Evolutionary conservation across 2,329 filamentous ascomycete species (phyloP).

Genomic region (Aspergillus ibericus): DNA sequence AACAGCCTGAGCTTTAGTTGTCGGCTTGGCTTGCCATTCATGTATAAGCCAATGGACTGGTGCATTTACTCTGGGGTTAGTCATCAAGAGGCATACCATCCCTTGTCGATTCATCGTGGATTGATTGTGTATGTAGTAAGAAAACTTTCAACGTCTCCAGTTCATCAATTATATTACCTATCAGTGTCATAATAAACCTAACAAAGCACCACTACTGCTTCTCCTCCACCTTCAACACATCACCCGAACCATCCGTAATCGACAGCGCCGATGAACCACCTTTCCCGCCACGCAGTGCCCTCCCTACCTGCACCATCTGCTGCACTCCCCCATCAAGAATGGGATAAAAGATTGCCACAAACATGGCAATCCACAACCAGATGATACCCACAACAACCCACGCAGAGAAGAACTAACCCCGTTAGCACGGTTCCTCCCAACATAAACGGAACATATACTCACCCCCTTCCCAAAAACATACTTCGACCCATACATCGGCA

Average conservation of each 20-base stretch:
- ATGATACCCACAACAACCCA: conserved; percentile 55
- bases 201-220: not conserved
- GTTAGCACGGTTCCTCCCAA: not conserved
- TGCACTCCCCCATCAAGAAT: conserved; percentile 49
- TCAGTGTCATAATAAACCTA: too few species aligned
- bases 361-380: conserved; percentile 55
- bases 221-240: not conserved
- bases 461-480: conserved; percentile 51
- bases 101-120: too few species aligned
- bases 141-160: too few species aligned
- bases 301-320: conserved; percentile 27
- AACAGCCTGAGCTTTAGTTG: too few species aligned
- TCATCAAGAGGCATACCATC: too few species aligned
- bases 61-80: too few species aligned
- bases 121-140: too few species aligned
- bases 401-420: conserved; percentile 47
- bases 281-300: not conserved
- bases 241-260: not conserved
- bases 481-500: conserved; percentile 56
- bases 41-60: too few species aligned
- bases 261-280: not conserved
- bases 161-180: too few species aligned
- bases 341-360: conserved; percentile 52
- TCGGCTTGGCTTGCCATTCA: too few species aligned
- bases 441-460: conserved; percentile 8